phyloP scores from a whole-genome alignment of 768 basidiomycete genomes.

The Naganishia vaughanmartiniae region DNA sequence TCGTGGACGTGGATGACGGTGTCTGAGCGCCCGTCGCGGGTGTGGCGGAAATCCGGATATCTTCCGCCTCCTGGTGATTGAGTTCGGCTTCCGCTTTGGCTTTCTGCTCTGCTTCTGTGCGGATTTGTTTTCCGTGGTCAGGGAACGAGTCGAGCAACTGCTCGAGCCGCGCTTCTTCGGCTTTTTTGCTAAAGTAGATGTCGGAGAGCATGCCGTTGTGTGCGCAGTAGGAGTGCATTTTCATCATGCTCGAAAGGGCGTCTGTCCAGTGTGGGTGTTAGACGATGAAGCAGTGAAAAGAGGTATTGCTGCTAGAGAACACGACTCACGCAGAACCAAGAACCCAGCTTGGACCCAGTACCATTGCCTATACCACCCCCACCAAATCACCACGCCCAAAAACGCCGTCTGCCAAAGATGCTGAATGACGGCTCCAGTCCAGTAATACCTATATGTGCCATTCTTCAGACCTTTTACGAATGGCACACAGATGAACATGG shows the following conservation, averaged over 20 bases:
- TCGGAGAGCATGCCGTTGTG: conserved; percentile 78
- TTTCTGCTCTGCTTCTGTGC: conserved; percentile 52
- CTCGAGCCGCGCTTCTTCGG: conserved; percentile 56
- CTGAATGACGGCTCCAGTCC: conserved; percentile 72
- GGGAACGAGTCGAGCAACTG: conserved; percentile 35
- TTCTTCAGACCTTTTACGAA: conserved; percentile 73
- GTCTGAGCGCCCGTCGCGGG: not conserved
- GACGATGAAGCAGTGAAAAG: not conserved
- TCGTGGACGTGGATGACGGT: not conserved
- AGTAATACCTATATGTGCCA: conserved; percentile 79
- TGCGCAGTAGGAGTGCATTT: conserved; percentile 87
- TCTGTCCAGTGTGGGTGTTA: conserved; percentile 58
- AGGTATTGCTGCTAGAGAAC: conserved; percentile 39
- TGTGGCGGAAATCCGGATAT: not conserved
- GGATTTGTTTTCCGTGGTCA: conserved; percentile 31
- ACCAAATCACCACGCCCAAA: conserved; percentile 70
- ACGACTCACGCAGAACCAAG: conserved; percentile 49
- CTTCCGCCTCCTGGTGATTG: conserved; percentile 56
- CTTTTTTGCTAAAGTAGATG: conserved; percentile 39
- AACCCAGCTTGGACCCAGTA: conserved; percentile 82
- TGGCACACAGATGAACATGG: conserved; percentile 72
- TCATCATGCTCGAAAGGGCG: conserved; percentile 62
- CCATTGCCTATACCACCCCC: conserved; percentile 93
- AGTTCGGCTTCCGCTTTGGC: conserved; percentile 57
- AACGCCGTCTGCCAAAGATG: conserved; percentile 73